Evolutionary conservation across 805 yeast species (phyloP), one percentile per base, ranked within the genome.

Genomic region (Debaryomyces tyrocola): DNA sequence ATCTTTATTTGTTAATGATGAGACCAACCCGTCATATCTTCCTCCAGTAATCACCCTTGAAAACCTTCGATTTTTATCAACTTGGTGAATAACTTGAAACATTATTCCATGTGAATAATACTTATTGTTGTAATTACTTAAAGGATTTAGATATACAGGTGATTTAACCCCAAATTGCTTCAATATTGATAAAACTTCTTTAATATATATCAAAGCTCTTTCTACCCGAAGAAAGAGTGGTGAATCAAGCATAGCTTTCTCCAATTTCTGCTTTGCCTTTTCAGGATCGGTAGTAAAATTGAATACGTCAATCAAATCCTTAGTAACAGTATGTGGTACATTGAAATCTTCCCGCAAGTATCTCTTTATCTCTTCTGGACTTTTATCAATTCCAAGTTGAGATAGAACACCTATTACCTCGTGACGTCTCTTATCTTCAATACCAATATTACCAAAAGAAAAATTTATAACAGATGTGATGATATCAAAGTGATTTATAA

Each of bases 21-120:
- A 71, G 11, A 90, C 79, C 52, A 94, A 73, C 17, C 74, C 71
- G 57, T 92, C 98, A 60, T 90, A 94, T 45, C 99, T 73, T 2
- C 99, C 99, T 38, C 99, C 99, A 0, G 94, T 92, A 12, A 94
- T 94, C 35, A 94, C 70, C 35, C 75, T 52, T 0, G 70, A 51
- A 28, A 85, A 73, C 5, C 71, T 70, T 56, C 61, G 62, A 51
- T 59, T 74, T 50, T 56, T 76, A 55, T 75, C 82, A 3, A 82
- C 84, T 45, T 88, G 86, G 52, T 82, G 79, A 1, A 90, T 79
- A 0, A 87, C 89, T 55, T 90, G 96, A 61, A 92, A 94, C 96
- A 94, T 90, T 1, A 91, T 68, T 0, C 96, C 96, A 14, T 83
- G 82, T 33, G 76, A 72, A 60, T 91, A 94, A 60, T 90, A 92